Evolutionary conservation across 768 basidiomycete genomes (phyloP), one percentile per base, ranked within the genome.

Genomic region (Tricholomella constricta): DNA sequence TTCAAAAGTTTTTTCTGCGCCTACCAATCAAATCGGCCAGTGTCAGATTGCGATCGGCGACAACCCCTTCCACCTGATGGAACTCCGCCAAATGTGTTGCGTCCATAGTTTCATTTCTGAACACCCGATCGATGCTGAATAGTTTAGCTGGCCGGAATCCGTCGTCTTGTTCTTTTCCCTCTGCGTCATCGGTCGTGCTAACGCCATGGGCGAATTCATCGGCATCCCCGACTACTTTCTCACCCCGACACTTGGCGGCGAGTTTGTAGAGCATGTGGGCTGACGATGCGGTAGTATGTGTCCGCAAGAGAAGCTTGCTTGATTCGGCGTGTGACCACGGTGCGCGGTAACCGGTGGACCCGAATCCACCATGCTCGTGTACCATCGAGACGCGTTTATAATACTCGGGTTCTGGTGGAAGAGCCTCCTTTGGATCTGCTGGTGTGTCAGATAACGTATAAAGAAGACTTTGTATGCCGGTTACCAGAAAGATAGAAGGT

Each of bases 61-160:
- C 94, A 41, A 99, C 97, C 45, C 97, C 97, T 70, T 99, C 97
- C n/a, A 99, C 97, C 72, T 99, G 97, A 68, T 98, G 96, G 79
- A 99, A 99, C 72, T 99, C 97, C 4, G 97, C 97, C 57, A 99
- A 65, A 78, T 99, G 97, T 15, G 97, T 99, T 40, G 94, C 94
- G 70, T 99, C 97, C 81, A 92, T 91, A 0, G 97, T 92, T 72
- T 99, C 97, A 63, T 99, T 99, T 67, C 97, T 80, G 86, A 98
- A 99, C 19, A 99, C 97, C 40, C 97, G 81, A 69, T 99, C 97
- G 59, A 99, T 98, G 61, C 91, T 94, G 82, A 98, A 99, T 58
- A 97, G 67, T 64, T 98, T 97, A 32, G 91, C 91, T 6, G 94
- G 91, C 53, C 86, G 78, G 79, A 97, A 97, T 0, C 91, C 92